phyloP scores from a whole-genome alignment of 305 asterid species.

The Rubia balearica region DNA sequence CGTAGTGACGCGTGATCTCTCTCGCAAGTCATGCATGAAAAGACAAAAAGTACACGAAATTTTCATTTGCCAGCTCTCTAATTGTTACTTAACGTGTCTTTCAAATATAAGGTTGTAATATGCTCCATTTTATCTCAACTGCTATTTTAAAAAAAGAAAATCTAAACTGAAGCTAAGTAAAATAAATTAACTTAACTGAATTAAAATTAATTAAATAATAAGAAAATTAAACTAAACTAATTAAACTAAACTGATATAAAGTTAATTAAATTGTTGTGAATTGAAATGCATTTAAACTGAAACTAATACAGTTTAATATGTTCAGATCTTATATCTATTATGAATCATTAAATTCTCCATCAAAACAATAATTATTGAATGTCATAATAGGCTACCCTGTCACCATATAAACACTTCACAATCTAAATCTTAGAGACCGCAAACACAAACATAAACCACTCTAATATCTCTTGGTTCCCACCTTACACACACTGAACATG shows the following conservation, averaged over 20 bases:
- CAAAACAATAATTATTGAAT: not conserved
- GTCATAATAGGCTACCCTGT: not conserved
- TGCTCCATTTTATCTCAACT: not conserved
- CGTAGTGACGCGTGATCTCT: conserved; percentile 12
- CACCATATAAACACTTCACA: conserved; percentile 1
- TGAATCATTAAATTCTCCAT: not conserved
- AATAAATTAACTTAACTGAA: no score
- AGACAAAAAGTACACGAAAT: not conserved
- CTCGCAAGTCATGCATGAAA: conserved; percentile 10
- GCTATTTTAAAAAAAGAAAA: no score
- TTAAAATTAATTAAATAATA: no score
- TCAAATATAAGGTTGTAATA: not conserved
- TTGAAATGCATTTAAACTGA: no score
- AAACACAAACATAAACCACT: not conserved
- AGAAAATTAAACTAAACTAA: no score
- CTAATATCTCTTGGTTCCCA: not conserved
- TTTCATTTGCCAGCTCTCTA: not conserved
- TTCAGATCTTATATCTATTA: not conserved
- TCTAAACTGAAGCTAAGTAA: no score
- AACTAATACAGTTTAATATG: no score
- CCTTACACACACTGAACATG: conserved; percentile 4
- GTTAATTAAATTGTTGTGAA: no score
- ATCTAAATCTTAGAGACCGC: not conserved
- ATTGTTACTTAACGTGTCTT: no score
- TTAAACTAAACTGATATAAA: no score